phyloP scores from a whole-genome alignment of 768 basidiomycete genomes.

The Tricholoma flavovirens region DNA sequence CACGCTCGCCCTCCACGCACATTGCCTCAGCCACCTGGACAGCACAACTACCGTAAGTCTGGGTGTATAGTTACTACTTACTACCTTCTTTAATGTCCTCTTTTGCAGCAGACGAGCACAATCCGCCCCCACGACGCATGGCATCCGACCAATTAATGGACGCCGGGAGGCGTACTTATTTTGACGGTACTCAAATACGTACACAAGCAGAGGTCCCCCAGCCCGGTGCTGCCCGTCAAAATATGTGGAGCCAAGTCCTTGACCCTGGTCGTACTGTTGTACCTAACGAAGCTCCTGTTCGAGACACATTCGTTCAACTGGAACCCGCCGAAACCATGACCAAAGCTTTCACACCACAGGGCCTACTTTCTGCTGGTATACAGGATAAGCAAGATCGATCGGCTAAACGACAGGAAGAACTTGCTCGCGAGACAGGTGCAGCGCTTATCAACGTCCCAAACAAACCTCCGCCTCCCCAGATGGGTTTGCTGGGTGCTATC shows the following conservation, averaged over 20 bases:
- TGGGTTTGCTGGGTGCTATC: slow-evolving; percentile 92
- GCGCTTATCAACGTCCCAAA: slow-evolving; percentile 94
- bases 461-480: slow-evolving; percentile 92
- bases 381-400: slow-evolving; percentile 95
- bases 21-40: slow-evolving; percentile 58
- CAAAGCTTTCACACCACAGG: slow-evolving; percentile 93
- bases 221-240: slow-evolving; percentile 54
- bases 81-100: not conserved
- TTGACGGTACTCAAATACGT: slow-evolving; percentile 49
- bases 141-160: slow-evolving; percentile 50
- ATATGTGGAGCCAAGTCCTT: slow-evolving; percentile 86
- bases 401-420: slow-evolving; percentile 90
- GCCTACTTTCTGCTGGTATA: slow-evolving; percentile 88
- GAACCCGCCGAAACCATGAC: slow-evolving; percentile 75
- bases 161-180: slow-evolving; percentile 45
- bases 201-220: slow-evolving; percentile 52
- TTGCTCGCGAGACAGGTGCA: slow-evolving; percentile 86
- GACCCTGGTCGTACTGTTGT: slow-evolving; percentile 57
- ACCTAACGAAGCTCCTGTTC: slow-evolving; percentile 32
- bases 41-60: slow-evolving; percentile 38
- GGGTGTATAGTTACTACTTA: not conserved
- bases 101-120: slow-evolving; percentile 37
- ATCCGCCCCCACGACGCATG: slow-evolving; percentile 38
- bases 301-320: slow-evolving; percentile 69
- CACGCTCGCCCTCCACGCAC: slow-evolving; percentile 56